These are phyloP conservation scores for Fusarium sp. DNA, from an alignment of 2,329 filamentous ascomycete species.

Conservation along the genomic window DNA sequence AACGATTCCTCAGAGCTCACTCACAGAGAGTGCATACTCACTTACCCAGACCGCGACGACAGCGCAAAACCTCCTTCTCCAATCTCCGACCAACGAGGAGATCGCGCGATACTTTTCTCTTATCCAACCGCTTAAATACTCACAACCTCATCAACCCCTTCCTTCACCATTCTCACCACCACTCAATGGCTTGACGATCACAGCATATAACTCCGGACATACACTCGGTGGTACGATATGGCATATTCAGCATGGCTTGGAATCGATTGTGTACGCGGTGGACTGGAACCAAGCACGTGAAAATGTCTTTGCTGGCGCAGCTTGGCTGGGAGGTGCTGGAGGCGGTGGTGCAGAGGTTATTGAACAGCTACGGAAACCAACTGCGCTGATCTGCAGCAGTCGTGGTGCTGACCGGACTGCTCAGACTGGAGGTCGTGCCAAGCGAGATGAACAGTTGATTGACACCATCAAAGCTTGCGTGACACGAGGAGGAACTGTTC, in stretches of 20 bases:
- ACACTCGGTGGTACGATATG: constrained; percentile 98
- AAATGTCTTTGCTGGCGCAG: constrained; percentile 92
- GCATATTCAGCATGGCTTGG: constrained; percentile 97
- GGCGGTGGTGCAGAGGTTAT: constrained; percentile 90
- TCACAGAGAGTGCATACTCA: constrained; percentile 75
- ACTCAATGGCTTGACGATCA: constrained; percentile 91
- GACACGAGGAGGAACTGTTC: constrained; percentile 86
- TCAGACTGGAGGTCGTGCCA: constrained; percentile 80
- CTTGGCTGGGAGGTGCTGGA: constrained; percentile 89
- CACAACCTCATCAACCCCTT: constrained; percentile 92
- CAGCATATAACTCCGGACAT: constrained; percentile 96
- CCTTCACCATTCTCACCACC: constrained; percentile 90
- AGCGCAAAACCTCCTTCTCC: constrained; percentile 70
- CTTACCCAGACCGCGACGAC: constrained; percentile 66
- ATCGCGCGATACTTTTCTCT: constrained; percentile 93
- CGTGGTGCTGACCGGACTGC: constrained; percentile 81
- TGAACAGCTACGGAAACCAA: constrained; percentile 92
- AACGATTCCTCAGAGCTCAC: constrained; percentile 79
- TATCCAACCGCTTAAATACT: constrained; percentile 95
- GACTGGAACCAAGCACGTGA: constrained; percentile 99
- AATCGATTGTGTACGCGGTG: constrained; percentile 97
- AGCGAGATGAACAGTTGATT: constrained; percentile 87
- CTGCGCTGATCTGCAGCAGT: constrained; percentile 92
- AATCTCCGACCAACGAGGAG: constrained; percentile 86
- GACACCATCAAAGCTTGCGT: constrained; percentile 86